Percentiles rank a stretch among this genome's conserved stretches.
phyloP scores from a whole-genome alignment of 352 stramenopile genomes.

The Pythium brachiatum region DNA sequence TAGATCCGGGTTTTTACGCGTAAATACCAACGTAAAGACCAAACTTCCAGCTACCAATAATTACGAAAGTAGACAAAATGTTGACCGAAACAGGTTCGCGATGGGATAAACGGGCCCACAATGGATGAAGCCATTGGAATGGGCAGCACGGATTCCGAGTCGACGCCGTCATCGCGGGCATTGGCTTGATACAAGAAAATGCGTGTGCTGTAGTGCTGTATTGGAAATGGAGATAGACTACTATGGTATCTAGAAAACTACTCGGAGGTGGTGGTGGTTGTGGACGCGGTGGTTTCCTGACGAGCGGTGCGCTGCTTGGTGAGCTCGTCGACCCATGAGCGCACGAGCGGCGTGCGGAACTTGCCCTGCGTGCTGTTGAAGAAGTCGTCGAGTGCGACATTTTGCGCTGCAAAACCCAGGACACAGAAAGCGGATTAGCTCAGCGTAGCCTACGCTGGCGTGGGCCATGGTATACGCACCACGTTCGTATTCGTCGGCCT shows the following conservation, averaged over 20 bases:
- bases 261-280: neutral
- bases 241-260: neutral
- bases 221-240: neutral
- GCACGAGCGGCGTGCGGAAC: slow-evolving; percentile 77
- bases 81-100: neutral
- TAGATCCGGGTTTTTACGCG: slow-evolving; percentile 17
- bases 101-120: neutral
- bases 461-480: slow-evolving; percentile 34
- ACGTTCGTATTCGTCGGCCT: slow-evolving; percentile 91
- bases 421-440: neutral
- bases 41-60: neutral
- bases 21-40: slow-evolving; percentile 19
- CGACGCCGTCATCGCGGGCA: neutral
- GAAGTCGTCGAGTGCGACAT: slow-evolving; percentile 65
- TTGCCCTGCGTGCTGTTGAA: slow-evolving; percentile 82
- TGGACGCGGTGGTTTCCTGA: neutral
- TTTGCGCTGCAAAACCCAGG: slow-evolving; percentile 38
- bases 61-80: neutral
- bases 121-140: no score
- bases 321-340: slow-evolving; percentile 73
- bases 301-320: slow-evolving; percentile 48
- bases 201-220: neutral
- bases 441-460: neutral
- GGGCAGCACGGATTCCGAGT: neutral
- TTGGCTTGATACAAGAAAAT: neutral